phyloP scores from a whole-genome alignment of 2,329 filamentous ascomycete species.

The Colletotrichum melonis region DNA sequence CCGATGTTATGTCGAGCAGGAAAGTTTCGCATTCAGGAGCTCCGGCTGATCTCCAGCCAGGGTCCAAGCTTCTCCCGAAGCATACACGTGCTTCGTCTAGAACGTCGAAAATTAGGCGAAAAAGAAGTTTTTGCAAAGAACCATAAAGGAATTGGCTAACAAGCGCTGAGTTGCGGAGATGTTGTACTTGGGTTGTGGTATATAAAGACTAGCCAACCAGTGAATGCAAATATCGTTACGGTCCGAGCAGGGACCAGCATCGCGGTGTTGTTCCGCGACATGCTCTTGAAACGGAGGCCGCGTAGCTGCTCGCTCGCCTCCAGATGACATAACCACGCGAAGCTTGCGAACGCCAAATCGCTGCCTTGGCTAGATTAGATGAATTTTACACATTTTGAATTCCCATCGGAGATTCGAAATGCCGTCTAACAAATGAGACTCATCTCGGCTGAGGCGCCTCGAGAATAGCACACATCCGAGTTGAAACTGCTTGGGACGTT shows the following conservation, averaged over 20 bases:
- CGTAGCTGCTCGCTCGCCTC: slow-evolving; percentile 7
- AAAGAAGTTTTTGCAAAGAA: background rate
- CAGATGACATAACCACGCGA: background rate
- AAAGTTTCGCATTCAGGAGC: background rate
- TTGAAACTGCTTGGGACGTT: background rate
- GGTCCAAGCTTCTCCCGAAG: background rate
- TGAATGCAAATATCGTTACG: background rate
- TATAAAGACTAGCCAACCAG: background rate
- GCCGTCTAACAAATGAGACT: background rate
- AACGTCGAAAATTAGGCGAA: background rate
- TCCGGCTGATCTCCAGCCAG: background rate
- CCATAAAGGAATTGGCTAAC: background rate
- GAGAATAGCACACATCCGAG: background rate
- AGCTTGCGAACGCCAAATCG: background rate
- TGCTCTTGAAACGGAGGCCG: slow-evolving; percentile 23
- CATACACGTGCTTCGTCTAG: background rate
- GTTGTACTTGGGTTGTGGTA: background rate
- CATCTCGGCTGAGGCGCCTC: background rate
- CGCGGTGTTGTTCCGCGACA: slow-evolving; percentile 13
- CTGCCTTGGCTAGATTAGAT: background rate
- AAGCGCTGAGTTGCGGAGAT: background rate
- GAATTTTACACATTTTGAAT: background rate
- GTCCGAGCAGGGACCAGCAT: slow-evolving; percentile 11
- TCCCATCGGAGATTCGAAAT: background rate
- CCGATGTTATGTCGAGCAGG: background rate